Percentiles rank a stretch among this genome's conserved stretches.
phyloP scores from a whole-genome alignment of 805 yeast genomes.

The Candida oleophila region DNA sequence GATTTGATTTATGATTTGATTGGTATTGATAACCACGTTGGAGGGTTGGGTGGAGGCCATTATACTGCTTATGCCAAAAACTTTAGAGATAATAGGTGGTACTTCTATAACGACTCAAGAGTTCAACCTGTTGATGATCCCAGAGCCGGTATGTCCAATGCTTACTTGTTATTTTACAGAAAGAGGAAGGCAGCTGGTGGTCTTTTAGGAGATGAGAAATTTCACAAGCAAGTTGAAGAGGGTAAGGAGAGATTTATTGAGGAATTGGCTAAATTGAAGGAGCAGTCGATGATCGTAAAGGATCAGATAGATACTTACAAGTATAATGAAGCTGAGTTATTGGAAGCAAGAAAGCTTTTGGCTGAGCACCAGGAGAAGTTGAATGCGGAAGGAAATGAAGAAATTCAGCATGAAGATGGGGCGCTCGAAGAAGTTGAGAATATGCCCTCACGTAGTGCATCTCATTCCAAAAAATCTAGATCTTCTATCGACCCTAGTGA shows the following conservation, averaged over 20 bases:
- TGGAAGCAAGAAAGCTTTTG: not conserved
- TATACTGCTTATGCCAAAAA: conserved; percentile 89
- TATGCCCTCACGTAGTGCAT: not conserved
- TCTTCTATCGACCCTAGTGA: conserved; percentile 6
- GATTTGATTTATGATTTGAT: conserved; percentile 71
- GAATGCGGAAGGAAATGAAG: not conserved
- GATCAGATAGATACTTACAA: conserved; percentile 14
- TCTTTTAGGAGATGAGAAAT: conserved; percentile 47
- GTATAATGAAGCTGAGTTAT: conserved; percentile 2
- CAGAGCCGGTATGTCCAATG: conserved; percentile 60
- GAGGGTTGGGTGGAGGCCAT: conserved; percentile 97
- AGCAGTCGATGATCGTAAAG: conserved; percentile 11
- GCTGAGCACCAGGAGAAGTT: not conserved
- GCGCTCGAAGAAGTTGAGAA: not conserved
- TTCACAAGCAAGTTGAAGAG: conserved; percentile 38
- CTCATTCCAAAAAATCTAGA: conserved; percentile 2
- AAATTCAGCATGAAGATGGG: not conserved
- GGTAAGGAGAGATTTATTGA: conserved; percentile 33
- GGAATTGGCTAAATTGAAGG: conserved; percentile 11
- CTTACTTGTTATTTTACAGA: conserved; percentile 82
- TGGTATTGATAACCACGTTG: conserved; percentile 94
- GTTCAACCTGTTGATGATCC: conserved; percentile 62
- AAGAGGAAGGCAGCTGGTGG: conserved; percentile 41
- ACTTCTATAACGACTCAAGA: conserved; percentile 83
- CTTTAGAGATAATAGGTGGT: conserved; percentile 76